Percentiles rank a stretch among this genome's conserved stretches.
Evolutionary conservation across 768 basidiomycete genomes (phyloP).

Genomic region (Lactarius sp.): DNA sequence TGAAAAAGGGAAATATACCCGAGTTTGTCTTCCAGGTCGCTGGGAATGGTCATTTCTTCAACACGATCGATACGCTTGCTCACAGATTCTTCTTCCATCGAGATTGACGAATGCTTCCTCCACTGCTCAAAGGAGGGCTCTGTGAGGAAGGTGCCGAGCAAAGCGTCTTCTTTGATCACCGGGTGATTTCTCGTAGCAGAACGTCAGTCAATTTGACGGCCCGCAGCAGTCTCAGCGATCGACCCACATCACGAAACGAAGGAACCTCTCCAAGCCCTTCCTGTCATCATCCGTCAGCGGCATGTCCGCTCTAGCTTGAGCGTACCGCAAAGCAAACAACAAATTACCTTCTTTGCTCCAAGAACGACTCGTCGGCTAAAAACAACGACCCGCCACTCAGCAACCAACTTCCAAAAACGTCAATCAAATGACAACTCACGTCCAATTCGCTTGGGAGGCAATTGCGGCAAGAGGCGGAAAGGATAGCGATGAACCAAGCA

Average conservation of each 20-base stretch:
- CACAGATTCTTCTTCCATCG: slow-evolving; percentile 82
- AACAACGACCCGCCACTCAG: slow-evolving; percentile 15
- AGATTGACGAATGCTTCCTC: slow-evolving; percentile 73
- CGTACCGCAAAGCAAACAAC: neutral
- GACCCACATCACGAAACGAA: slow-evolving; percentile 72
- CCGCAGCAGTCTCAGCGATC: neutral
- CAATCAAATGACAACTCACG: slow-evolving; percentile 45
- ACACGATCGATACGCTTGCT: slow-evolving; percentile 73
- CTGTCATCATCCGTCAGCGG: slow-evolving; percentile 35
- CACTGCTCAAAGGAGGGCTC: slow-evolving; percentile 83
- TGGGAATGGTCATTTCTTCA: slow-evolving; percentile 91
- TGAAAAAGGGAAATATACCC: slow-evolving; percentile 39
- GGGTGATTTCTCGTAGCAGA: slow-evolving; percentile 71
- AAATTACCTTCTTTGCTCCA: slow-evolving; percentile 78
- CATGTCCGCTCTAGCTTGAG: neutral
- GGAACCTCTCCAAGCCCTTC: slow-evolving; percentile 72
- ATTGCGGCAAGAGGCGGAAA: slow-evolving; percentile 78
- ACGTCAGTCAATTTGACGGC: slow-evolving; percentile 12
- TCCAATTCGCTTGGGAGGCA: slow-evolving; percentile 92
- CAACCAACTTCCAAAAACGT: neutral
- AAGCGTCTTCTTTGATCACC: slow-evolving; percentile 79
- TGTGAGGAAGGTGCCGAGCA: slow-evolving; percentile 74
- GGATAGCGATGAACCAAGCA: slow-evolving; percentile 83
- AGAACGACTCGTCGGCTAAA: slow-evolving; percentile 79
- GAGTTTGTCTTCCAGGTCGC: slow-evolving; percentile 88